Evolutionary conservation across 352 stramenopile species (phyloP).

Genomic region (Phytopythium kandeliae): DNA sequence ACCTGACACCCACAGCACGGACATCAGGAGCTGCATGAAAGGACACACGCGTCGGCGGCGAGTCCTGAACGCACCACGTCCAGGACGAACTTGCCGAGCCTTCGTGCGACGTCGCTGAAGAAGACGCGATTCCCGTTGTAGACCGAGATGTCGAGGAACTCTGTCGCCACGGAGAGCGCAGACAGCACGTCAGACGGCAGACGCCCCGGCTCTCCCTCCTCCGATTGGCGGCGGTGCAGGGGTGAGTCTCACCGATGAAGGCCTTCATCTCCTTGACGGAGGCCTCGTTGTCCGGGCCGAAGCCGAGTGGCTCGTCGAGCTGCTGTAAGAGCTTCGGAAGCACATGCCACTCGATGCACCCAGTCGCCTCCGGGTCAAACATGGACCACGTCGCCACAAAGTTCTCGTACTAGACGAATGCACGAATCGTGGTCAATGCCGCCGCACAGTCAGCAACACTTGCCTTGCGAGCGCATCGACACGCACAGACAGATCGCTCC

Average conservation of each 20-base stretch:
- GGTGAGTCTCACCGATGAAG: slow-evolving; percentile 34
- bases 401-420: slow-evolving; percentile 39
- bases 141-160: slow-evolving; percentile 40
- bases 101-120: slow-evolving; percentile 46
- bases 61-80: slow-evolving; percentile 24
- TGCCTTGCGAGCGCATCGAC: too few relatives aligned
- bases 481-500: background rate
- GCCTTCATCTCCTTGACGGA: slow-evolving; percentile 44
- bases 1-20: too few relatives aligned
- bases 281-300: slow-evolving; percentile 32
- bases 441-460: background rate
- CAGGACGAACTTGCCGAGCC: slow-evolving; percentile 57
- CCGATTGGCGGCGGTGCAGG: too few relatives aligned
- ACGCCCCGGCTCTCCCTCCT: too few relatives aligned
- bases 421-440: slow-evolving; percentile 13
- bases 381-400: slow-evolving; percentile 51
- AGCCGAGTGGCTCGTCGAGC: slow-evolving; percentile 62
- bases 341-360: slow-evolving; percentile 60
- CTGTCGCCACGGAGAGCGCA: slow-evolving; percentile 6
- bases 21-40: too few relatives aligned
- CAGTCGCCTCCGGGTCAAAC: slow-evolving; percentile 74
- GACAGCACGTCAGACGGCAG: too few relatives aligned
- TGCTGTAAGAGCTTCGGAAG: slow-evolving; percentile 58
- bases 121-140: slow-evolving; percentile 54
- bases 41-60: too few relatives aligned